phyloP scores from a whole-genome alignment of 495 filamentous ascomycete genomes.

The Daldinia childiae region DNA sequence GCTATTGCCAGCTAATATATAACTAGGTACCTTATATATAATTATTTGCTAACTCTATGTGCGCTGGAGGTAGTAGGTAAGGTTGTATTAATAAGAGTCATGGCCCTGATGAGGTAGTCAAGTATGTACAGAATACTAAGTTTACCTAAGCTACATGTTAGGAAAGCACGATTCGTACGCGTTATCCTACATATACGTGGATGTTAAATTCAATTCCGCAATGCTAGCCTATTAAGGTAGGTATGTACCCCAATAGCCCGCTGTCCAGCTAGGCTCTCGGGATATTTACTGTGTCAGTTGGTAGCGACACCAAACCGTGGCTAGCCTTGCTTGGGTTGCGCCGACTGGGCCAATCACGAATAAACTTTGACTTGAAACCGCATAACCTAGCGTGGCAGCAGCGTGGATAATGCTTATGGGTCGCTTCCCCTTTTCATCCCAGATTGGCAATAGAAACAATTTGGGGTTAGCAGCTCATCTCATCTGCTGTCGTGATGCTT shows the following conservation, averaged over 20 bases:
- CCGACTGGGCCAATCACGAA: constrained; percentile 34
- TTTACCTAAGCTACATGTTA: too few species aligned
- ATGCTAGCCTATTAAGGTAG: neutral
- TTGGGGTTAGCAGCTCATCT: constrained; percentile 31
- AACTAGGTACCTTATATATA: too few species aligned
- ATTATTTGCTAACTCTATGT: neutral
- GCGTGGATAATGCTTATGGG: constrained; percentile 7
- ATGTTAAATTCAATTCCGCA: constrained; percentile 4
- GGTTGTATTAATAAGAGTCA: neutral
- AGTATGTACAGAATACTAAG: too few species aligned
- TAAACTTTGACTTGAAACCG: constrained; percentile 41
- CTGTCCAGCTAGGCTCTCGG: constrained; percentile 32
- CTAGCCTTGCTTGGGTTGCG: constrained; percentile 32
- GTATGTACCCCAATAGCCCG: constrained; percentile 7
- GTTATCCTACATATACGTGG: neutral
- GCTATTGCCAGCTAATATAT: too few species aligned
- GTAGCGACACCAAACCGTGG: constrained; percentile 23
- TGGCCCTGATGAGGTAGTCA: neutral
- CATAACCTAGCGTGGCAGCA: constrained; percentile 29
- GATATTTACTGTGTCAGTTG: constrained; percentile 40
- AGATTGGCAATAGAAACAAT: constrained; percentile 25
- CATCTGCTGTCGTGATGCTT: constrained; percentile 24
- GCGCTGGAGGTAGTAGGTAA: neutral
- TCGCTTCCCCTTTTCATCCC: constrained; percentile 18
- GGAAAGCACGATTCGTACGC: neutral